A percentile compares a stretch with the other conserved stretches of the same genome.
Evolutionary conservation across 176 grass and related monocot species (phyloP).

Genomic region (Rhynchospora breviuscula): DNA sequence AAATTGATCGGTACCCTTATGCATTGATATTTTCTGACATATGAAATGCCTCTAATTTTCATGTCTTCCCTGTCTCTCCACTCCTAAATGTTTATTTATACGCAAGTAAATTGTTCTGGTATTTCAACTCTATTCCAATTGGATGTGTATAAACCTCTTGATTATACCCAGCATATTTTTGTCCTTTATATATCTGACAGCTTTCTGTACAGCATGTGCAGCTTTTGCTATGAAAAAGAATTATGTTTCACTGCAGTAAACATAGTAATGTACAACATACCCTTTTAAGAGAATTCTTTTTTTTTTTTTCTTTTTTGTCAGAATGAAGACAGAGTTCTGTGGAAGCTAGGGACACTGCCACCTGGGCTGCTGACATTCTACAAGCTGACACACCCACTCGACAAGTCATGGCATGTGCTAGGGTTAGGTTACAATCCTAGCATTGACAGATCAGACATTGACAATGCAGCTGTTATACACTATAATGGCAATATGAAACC

Average conservation of each 20-base stretch:
- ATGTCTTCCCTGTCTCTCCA: neutral
- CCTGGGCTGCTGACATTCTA: conserved; percentile 92
- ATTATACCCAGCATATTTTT: neutral
- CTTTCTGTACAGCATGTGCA: neutral
- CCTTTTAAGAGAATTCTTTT: conserved; percentile 6
- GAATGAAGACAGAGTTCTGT: conserved; percentile 98
- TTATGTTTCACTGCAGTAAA: neutral
- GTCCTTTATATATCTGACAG: neutral
- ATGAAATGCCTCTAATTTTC: neutral
- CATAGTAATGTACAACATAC: neutral
- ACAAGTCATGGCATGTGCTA: conserved; percentile 97
- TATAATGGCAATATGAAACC: conserved; percentile 99
- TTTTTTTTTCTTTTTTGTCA: conserved; percentile 28
- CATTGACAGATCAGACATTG: conserved; percentile 85
- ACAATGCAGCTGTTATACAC: conserved; percentile 81
- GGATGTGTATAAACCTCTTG: neutral
- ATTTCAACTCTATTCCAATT: neutral
- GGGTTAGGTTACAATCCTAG: conserved; percentile 96
- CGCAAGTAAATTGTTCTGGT: no score
- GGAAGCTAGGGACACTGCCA: conserved; percentile 94
- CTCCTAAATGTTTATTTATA: neutral
- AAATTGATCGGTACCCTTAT: neutral
- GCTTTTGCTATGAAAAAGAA: neutral
- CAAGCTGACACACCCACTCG: conserved; percentile 95
- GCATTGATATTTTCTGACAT: neutral